Base-by-base conservation (phyloP, 805 yeast genomes). In the Metschnikowia baotianmanensis region DNA sequence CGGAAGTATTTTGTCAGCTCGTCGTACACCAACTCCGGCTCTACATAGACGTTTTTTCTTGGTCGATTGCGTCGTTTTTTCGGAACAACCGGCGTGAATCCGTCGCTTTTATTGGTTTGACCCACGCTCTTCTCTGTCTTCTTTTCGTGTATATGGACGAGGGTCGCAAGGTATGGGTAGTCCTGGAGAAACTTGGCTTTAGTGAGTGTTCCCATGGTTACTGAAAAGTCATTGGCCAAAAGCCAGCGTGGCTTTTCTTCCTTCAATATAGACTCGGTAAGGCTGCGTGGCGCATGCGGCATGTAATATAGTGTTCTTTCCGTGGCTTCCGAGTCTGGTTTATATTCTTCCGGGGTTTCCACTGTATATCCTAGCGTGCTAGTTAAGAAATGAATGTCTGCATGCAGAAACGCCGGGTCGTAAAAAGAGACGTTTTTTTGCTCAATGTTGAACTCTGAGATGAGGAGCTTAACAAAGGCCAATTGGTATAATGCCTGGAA, bases 211-310 rank as follows among this genome's bases (percentile, higher is more conserved):
- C 77, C 82, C 1, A 82, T 77, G 47, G 80, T 83, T 5, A 67
- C 66, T 0, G 71, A 52, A 3, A 78, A 44, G 52, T 80, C 69
- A 51, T 81, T 81, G 5, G 79, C 80, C 15, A 81, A 56, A 31
- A 76, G 46, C 25, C 60, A 52, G n/a, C 30, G 38, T 2, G 83
- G 78, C 24, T 54, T 20, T 17, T 62, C 57, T 0, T 42, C 18
- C 2, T 31, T 30, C 10, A 78, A 36, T 1, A 79, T 46, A 1
- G 19, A n/a, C 29, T 77, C 72, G 1, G 82, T 75, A 13, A 80
- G 52, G 13, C 58, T 66, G 28, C 82, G 59, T 1, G 88, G 86
- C 0, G 90, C 91, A 62, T 86, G 95, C 0, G 95, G 95, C 34
- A 86, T 67, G 53, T 77, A 85, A 56, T 66, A 83, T 2, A 86